Conservation (phyloP, 345 rosid genomes). For the Populus tremula region DNA sequence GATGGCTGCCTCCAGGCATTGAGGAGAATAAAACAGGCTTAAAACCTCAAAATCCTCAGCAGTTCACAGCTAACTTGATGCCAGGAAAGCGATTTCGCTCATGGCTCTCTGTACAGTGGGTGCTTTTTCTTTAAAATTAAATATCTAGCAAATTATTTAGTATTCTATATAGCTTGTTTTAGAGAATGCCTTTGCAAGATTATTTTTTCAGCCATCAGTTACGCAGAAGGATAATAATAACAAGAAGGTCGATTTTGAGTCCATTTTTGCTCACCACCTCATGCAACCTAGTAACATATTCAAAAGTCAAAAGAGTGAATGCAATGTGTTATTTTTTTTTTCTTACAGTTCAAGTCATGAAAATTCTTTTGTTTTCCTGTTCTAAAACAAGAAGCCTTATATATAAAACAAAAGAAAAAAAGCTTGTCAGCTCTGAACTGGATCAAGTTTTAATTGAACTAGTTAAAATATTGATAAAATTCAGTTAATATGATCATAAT, state of each 20-base stretch:
- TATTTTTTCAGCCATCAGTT: background rate
- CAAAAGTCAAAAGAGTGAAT: too few species aligned
- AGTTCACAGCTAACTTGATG: conserved; percentile 17
- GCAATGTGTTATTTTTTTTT: too few species aligned
- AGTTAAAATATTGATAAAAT: too few species aligned
- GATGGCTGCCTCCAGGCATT: background rate
- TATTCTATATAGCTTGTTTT: background rate
- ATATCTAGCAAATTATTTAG: background rate
- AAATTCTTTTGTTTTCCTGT: too few species aligned
- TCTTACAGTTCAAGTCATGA: too few species aligned
- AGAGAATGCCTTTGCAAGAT: conserved; percentile 9
- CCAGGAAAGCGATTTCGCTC: conserved; percentile 11
- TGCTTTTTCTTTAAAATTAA: background rate
- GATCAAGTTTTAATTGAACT: too few species aligned
- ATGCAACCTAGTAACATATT: background rate
- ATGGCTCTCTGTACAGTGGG: conserved; percentile 14
- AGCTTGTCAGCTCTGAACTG: too few species aligned
- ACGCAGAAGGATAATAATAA: conserved; percentile 17
- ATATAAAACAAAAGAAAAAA: too few species aligned
- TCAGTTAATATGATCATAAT: too few species aligned
- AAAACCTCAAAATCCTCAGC: background rate
- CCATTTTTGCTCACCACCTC: too few species aligned
- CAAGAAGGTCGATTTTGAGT: conserved; percentile 1
- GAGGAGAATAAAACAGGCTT: conserved; percentile 16
- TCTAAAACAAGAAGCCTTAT: too few species aligned